These are phyloP conservation scores for Anthracocystis setariae DNA, from an alignment of 1,284 basidiomycete genomes.

Conservation along the genomic window DNA sequence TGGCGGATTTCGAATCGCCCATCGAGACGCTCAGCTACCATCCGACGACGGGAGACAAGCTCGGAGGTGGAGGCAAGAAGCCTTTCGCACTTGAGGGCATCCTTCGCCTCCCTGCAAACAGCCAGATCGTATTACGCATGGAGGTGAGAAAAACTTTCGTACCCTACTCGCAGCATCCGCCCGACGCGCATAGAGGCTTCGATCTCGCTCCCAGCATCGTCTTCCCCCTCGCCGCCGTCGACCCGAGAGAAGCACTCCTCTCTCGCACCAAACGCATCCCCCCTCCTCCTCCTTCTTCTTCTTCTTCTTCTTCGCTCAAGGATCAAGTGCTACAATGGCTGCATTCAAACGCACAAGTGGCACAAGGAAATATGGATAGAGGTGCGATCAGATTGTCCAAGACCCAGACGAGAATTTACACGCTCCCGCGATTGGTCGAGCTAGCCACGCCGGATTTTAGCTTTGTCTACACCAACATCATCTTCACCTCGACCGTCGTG, in stretches of 20 bases:
- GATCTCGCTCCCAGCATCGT: slow-evolving; percentile 77
- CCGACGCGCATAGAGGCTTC: slow-evolving; percentile 93
- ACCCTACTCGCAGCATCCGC: slow-evolving; percentile 92
- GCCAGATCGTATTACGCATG: slow-evolving; percentile 75
- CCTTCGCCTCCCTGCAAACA: slow-evolving; percentile 75
- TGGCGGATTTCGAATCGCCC: slow-evolving; percentile 42
- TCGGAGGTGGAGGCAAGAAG: slow-evolving; percentile 14
- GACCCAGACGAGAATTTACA: slow-evolving; percentile 73
- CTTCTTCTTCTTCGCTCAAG: not conserved
- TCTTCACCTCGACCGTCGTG: slow-evolving; percentile 63
- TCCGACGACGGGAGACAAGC: slow-evolving; percentile 22
- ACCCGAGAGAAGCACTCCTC: slow-evolving; percentile 8
- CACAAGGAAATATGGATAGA: not conserved
- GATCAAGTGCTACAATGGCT: not conserved
- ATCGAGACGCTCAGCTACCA: slow-evolving; percentile 47
- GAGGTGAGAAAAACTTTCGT: slow-evolving; percentile 86
- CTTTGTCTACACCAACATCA: slow-evolving; percentile 98
- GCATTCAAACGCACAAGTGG: not conserved
- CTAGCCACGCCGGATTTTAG: slow-evolving; percentile 96
- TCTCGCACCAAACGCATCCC: not conserved
- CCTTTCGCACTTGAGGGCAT: slow-evolving; percentile 72
- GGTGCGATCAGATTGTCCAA: slow-evolving; percentile 1
- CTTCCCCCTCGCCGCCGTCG: slow-evolving; percentile 68
- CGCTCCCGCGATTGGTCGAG: slow-evolving; percentile 82
- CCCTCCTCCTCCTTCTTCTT: too few species aligned